Conservation (phyloP, 164 flowering plant species). For the Houttuynia cordata region DNA sequence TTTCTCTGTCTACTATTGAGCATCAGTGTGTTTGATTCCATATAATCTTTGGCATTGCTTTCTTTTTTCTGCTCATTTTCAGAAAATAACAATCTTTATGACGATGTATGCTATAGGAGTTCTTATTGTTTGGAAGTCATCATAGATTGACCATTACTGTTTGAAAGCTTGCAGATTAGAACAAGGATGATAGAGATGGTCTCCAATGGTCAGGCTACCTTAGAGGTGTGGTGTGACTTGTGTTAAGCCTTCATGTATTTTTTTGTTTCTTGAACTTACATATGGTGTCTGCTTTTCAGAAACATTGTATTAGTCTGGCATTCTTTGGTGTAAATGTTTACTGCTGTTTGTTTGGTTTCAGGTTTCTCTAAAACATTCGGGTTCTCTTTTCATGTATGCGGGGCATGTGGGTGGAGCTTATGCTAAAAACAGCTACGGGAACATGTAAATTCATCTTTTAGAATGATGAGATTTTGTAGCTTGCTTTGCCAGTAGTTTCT, state of each 20-base stretch:
- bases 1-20: too few relatives aligned
- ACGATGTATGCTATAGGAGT: background rate
- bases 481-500: background rate
- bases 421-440: slow-evolving; percentile 92
- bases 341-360: slow-evolving; percentile 12
- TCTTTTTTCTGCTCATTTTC: too few relatives aligned
- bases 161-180: slow-evolving; percentile 39
- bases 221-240: slow-evolving; percentile 48
- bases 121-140: background rate
- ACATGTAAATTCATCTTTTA: slow-evolving; percentile 42
- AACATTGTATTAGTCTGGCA: background rate
- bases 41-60: too few relatives aligned
- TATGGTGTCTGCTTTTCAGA: background rate
- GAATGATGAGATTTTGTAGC: background rate
- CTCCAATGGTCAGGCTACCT: slow-evolving; percentile 68
- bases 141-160: background rate
- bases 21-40: too few relatives aligned
- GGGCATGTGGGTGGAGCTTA: slow-evolving; percentile 96
- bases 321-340: background rate
- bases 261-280: background rate
- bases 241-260: background rate
- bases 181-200: slow-evolving; percentile 87
- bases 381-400: slow-evolving; percentile 97
- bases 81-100: too few relatives aligned
- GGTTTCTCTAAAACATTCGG: slow-evolving; percentile 95